Evolutionary conservation across 768 basidiomycete species (phyloP).

Genomic region (Pisolithus sp.): DNA sequence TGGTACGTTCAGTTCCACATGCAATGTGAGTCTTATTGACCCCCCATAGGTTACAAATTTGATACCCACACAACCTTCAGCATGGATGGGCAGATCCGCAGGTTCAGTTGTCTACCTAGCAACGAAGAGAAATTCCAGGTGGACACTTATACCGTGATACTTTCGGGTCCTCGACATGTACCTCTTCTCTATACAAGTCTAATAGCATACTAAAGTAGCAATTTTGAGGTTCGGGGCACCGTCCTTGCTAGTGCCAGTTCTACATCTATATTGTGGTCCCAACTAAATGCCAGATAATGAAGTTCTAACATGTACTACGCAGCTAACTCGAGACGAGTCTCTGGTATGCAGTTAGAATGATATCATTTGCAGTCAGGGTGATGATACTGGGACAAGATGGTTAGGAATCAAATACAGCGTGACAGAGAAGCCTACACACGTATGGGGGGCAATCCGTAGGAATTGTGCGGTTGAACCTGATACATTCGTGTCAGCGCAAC

Average conservation of each 20-base stretch:
- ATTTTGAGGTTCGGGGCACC: too few relatives aligned
- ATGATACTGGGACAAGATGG: slow-evolving; percentile 83
- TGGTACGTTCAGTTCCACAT: slow-evolving; percentile 38
- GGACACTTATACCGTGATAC: slow-evolving; percentile 35
- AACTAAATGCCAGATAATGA: too few relatives aligned
- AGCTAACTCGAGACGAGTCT: slow-evolving; percentile 18
- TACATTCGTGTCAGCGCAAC: not conserved
- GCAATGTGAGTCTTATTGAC: slow-evolving; percentile 1
- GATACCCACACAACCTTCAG: slow-evolving; percentile 54
- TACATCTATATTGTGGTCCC: too few relatives aligned
- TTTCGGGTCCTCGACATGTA: not conserved
- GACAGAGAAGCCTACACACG: slow-evolving; percentile 40
- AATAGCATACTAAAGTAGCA: too few relatives aligned
- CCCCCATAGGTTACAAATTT: slow-evolving; percentile 52
- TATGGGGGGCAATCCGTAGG: slow-evolving; percentile 86
- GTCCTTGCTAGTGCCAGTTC: too few relatives aligned
- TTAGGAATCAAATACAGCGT: slow-evolving; percentile 2
- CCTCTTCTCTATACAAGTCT: not conserved
- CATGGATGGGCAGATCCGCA: slow-evolving; percentile 63
- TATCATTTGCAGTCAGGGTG: slow-evolving; percentile 83
- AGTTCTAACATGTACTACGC: not conserved
- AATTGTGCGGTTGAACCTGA: slow-evolving; percentile 91
- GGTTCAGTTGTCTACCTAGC: slow-evolving; percentile 66
- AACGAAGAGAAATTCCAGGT: slow-evolving; percentile 59
- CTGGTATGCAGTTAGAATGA: slow-evolving; percentile 67